Conservation (phyloP, 176 grass and related monocot genomes). For the Aegilops bicornis region DNA sequence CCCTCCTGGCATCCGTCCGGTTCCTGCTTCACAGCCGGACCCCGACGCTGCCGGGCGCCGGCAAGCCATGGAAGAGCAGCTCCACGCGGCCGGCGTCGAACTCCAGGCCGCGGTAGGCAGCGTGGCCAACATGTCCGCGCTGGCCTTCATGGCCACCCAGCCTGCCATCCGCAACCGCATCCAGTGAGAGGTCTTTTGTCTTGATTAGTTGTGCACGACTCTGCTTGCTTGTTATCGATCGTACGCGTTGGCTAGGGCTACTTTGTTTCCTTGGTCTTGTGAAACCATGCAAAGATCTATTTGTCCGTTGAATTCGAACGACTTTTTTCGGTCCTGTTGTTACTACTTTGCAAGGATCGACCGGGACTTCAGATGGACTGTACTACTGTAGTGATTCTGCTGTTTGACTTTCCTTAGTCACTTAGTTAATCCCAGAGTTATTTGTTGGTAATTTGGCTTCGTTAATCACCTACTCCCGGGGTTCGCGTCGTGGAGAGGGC, state of each 20-base stretch:
- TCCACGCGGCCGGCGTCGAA: not conserved
- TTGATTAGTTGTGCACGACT: not conserved
- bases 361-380: no score
- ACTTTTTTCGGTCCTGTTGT: no score
- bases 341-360: no score
- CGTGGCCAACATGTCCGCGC: not conserved
- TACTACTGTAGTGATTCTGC: no score
- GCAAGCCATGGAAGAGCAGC: not conserved
- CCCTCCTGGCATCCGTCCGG: not conserved
- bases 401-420: no score
- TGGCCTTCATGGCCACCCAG: not conserved
- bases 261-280: no score
- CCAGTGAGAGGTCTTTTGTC: not conserved
- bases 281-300: no score
- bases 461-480: no score
- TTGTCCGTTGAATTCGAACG: no score
- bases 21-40: not conserved
- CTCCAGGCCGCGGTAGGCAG: not conserved
- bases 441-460: no score
- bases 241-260: not conserved
- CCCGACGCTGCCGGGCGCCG: not conserved
- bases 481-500: no score
- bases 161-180: not conserved
- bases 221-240: not conserved
- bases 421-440: no score